A percentile compares a stretch with the other conserved stretches of the same genome.
phyloP scores from a whole-genome alignment of 768 basidiomycete genomes.

The Russula sp. region DNA sequence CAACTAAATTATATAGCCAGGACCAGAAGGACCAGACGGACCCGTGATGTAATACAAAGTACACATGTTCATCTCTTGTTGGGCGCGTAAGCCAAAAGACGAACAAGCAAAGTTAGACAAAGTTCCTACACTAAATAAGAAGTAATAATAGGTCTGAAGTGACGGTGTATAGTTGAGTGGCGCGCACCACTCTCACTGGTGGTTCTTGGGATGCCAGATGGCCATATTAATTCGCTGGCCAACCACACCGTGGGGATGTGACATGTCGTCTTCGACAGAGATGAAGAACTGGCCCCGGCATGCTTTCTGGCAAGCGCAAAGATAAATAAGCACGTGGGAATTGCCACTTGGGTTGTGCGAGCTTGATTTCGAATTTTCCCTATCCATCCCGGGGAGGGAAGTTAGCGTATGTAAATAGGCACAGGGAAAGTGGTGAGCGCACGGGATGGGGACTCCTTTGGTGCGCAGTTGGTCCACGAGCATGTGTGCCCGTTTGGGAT shows the following conservation, averaged over 20 bases:
- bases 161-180: neutral
- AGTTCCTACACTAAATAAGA: neutral
- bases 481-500: neutral
- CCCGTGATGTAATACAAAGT: too few species aligned
- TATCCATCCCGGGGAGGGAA: neutral
- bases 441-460: neutral
- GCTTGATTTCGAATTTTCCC: neutral
- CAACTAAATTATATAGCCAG: too few species aligned
- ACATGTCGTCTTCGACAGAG: conserved; percentile 1
- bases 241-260: neutral
- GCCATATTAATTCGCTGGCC: conserved; percentile 2
- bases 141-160: neutral
- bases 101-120: too few species aligned
- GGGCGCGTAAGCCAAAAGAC: too few species aligned
- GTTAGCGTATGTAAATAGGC: neutral
- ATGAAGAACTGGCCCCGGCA: conserved; percentile 4
- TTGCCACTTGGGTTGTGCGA: neutral
- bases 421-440: neutral
- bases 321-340: neutral
- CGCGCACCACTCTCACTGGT: neutral
- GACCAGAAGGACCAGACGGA: too few species aligned
- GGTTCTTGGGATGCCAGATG: neutral
- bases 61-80: too few species aligned
- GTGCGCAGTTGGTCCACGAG: neutral
- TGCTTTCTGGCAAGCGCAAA: neutral